Evolutionary conservation across 768 basidiomycete species (phyloP).

Genomic region (Lyophyllum semitale): DNA sequence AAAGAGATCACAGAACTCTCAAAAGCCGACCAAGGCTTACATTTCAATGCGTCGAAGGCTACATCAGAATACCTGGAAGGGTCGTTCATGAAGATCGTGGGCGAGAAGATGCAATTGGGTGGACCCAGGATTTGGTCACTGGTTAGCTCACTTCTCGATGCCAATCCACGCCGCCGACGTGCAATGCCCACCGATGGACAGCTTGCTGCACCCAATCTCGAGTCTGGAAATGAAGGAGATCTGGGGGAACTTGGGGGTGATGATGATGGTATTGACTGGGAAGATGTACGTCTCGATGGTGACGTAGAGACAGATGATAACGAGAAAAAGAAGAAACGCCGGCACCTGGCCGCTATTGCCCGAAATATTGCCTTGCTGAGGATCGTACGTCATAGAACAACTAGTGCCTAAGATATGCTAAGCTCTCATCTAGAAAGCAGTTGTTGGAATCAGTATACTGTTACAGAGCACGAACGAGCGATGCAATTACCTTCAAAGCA

Average conservation of each 20-base stretch:
- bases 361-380: background rate
- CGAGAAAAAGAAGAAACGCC: too few species aligned
- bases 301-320: background rate
- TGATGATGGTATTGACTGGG: background rate
- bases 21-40: background rate
- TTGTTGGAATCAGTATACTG: constrained; percentile 1
- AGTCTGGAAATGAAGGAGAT: too few species aligned
- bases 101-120: background rate
- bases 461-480: constrained; percentile 7
- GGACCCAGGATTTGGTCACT: background rate
- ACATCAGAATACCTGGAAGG: background rate
- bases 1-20: background rate
- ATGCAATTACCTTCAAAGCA: constrained; percentile 7
- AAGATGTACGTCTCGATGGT: too few species aligned
- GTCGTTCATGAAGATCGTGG: background rate
- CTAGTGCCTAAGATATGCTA: background rate
- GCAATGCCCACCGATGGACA: too few species aligned
- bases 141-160: background rate
- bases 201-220: too few species aligned
- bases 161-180: background rate
- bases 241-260: too few species aligned
- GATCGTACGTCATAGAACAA: background rate
- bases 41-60: background rate
- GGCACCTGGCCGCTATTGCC: background rate
- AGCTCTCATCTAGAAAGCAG: background rate